Evolutionary conservation across 495 filamentous ascomycete genomes (phyloP).

Genomic region (Lentithecium fluviatile): DNA sequence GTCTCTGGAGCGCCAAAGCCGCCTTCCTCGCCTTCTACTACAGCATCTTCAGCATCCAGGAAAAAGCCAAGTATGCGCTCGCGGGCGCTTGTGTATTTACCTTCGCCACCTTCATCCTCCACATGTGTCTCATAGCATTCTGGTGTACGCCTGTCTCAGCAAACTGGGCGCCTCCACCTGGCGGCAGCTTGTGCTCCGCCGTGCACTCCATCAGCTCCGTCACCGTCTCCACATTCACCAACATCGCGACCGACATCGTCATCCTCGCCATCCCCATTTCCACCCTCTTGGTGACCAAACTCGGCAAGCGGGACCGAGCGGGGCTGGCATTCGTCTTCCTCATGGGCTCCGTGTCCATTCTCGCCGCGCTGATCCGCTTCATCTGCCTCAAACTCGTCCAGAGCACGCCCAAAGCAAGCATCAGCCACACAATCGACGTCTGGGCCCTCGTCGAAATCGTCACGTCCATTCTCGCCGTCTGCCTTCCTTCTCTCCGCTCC

Average conservation of each 20-base stretch:
- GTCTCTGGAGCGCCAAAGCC: slow-evolving; percentile 41
- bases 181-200: slow-evolving; percentile 40
- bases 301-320: slow-evolving; percentile 36
- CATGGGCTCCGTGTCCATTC: slow-evolving; percentile 42
- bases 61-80: slow-evolving; percentile 29
- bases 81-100: slow-evolving; percentile 35
- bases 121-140: slow-evolving; percentile 40
- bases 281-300: slow-evolving; percentile 20
- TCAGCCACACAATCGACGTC: slow-evolving; percentile 45
- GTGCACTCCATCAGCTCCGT: slow-evolving; percentile 41
- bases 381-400: slow-evolving; percentile 37
- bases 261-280: slow-evolving; percentile 36
- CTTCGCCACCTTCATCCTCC: slow-evolving; percentile 39
- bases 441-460: slow-evolving; percentile 44
- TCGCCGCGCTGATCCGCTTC: slow-evolving; percentile 42
- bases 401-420: slow-evolving; percentile 36
- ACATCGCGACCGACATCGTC: slow-evolving; percentile 34
- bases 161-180: slow-evolving; percentile 38
- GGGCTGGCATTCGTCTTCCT: slow-evolving; percentile 40
- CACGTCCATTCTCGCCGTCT: slow-evolving; percentile 30
- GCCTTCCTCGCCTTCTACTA: slow-evolving; percentile 44
- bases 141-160: slow-evolving; percentile 40
- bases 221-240: slow-evolving; percentile 39
- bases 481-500: slow-evolving; percentile 17
- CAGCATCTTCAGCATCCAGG: slow-evolving; percentile 35